Evolutionary conservation across 2,329 filamentous ascomycete genomes (phyloP).

Genomic region (Calycina marina): DNA sequence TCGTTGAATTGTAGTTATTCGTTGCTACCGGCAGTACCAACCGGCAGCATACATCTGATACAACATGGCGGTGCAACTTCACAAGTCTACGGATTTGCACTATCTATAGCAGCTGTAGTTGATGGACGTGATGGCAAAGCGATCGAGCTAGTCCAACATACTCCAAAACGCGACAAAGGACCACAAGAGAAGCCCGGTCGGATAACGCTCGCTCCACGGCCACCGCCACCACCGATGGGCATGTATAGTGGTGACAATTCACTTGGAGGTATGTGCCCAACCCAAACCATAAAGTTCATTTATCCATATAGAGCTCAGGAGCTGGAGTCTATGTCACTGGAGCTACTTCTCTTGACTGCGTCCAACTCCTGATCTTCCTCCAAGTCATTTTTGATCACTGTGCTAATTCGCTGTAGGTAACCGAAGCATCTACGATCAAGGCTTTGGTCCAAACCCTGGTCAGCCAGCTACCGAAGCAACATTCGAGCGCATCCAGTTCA

Average conservation of each 20-base stretch:
- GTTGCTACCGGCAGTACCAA: constrained; percentile 31
- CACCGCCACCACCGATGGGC: constrained; percentile 11
- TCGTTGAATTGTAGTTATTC: constrained; percentile 49
- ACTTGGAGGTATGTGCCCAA: constrained; percentile 16
- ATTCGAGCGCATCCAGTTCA: constrained; percentile 64
- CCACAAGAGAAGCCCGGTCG: constrained; percentile 46
- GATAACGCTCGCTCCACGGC: constrained; percentile 24
- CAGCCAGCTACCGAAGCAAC: constrained; percentile 21
- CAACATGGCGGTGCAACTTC: constrained; percentile 12
- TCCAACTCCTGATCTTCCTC: too few relatives aligned
- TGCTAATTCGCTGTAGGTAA: constrained; percentile 3
- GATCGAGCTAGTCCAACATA: constrained; percentile 63
- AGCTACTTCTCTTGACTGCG: too few relatives aligned
- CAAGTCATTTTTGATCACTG: too few relatives aligned
- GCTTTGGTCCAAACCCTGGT: constrained; percentile 14
- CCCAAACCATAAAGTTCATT: too few relatives aligned
- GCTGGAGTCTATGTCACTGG: too few relatives aligned
- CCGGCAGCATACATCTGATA: constrained; percentile 27
- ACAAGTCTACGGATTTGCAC: constrained; percentile 42
- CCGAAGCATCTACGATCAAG: constrained; percentile 10
- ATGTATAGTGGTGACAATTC: constrained; percentile 14
- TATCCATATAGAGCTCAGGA: too few relatives aligned
- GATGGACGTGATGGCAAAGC: constrained; percentile 46
- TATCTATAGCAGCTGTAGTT: constrained; percentile 52
- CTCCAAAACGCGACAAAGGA: constrained; percentile 58